Evolutionary conservation across 2,329 filamentous ascomycete species (phyloP), one percentile per base, ranked within the genome.

Genomic region (Reticulascus tulasneorum): DNA sequence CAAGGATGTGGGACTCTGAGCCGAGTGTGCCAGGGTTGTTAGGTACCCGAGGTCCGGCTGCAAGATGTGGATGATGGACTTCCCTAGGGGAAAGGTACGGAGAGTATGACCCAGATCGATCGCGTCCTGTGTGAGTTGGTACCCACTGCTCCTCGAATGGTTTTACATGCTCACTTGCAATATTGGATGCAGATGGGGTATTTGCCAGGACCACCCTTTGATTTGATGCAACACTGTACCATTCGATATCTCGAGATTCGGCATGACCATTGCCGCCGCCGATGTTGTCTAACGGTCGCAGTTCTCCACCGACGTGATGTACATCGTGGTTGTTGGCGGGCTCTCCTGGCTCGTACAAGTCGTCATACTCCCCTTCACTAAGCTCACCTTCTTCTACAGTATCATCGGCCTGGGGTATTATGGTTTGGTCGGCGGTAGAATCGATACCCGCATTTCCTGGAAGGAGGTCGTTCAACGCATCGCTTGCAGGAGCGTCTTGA

Each of bases 361-460:
- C 73, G 32, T 79, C 73, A 31, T 73, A 69, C 48, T 83, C 79
- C 13, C 71, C 75, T 49, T 91, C 86, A 45, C 79, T 85, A 20
- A 93, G 57, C 56, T 94, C 87, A 12, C 84, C 86, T 50, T 94
- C 86, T 51, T 93, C 86, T 29, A 51, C 47, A 3, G 36, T 47
- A 23, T 51, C 50, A 7, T 47, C 45, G 10, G 29, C 17, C n/a
- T 25, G 23, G 10, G 25, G 26, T 17, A 26, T 35, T 5, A 27
- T 12, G 10, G 15, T 16, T 12, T 24, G 31, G 17, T 29, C 36
- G 3, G 37, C n/a, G n/a, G 27, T 18, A 21, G 16, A 16, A 11
- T 23, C 26, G 7, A 29, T 18, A 15, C 12, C 19, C 12, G 11
- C 21, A 6, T 18, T 25, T n/a, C 6, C 17, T 15, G 23, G 18